Percentiles rank a stretch among this genome's conserved stretches.
Conservation (phyloP, 1,139 yeast species). For the Lodderomyces theae region DNA sequence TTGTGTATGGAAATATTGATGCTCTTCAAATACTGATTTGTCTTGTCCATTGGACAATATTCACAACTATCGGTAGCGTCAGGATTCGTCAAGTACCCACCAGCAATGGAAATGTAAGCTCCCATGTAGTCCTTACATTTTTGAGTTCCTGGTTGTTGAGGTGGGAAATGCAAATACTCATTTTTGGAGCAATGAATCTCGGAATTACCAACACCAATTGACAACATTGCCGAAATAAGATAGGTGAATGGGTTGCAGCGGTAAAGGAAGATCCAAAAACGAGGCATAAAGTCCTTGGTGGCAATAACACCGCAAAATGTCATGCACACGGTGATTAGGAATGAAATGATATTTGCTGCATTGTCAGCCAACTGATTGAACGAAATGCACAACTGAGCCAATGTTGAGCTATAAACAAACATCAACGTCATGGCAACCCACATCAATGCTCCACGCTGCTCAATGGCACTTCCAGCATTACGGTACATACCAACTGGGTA, state of each 20-base stretch:
- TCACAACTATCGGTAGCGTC: constrained; percentile 62
- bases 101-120: constrained; percentile 42
- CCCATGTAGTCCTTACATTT: constrained; percentile 56
- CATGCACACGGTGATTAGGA: constrained; percentile 29
- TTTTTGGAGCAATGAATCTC: constrained; percentile 23
- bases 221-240: constrained; percentile 37
- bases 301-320: constrained; percentile 36
- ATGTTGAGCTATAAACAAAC: constrained; percentile 32
- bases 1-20: constrained; percentile 44
- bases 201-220: constrained; percentile 37
- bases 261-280: constrained; percentile 40
- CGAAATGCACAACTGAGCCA: constrained; percentile 40
- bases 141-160: constrained; percentile 46
- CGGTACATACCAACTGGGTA: constrained; percentile 72
- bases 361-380: constrained; percentile 38
- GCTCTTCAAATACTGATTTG: constrained; percentile 49
- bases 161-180: constrained; percentile 27
- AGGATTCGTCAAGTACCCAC: constrained; percentile 41
- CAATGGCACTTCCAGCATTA: constrained; percentile 44
- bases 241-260: constrained; percentile 57
- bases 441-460: constrained; percentile 41
- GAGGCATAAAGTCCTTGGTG: constrained; percentile 25
- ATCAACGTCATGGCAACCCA: constrained; percentile 44
- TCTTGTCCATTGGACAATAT: constrained; percentile 49
- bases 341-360: constrained; percentile 33